Percentiles rank a stretch among this genome's conserved stretches.
Evolutionary conservation across 2,329 filamentous ascomycete genomes (phyloP).

Genomic region (Knoxdaviesia capensis): DNA sequence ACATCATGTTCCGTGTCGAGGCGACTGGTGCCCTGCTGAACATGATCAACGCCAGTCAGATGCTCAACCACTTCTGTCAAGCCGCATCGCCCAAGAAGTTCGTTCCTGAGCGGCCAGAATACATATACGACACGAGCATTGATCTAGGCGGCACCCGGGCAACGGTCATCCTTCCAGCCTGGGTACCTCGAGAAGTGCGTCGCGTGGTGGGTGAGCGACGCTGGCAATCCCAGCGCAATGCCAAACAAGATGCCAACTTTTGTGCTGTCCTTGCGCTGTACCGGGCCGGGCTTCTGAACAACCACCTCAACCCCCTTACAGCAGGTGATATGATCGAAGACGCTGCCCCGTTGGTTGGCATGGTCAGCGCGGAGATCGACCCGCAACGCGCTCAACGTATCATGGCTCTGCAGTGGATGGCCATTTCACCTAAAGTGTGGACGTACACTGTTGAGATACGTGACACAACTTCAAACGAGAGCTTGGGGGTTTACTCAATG

Average conservation of each 20-base stretch:
- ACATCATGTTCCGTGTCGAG: constrained; percentile 15
- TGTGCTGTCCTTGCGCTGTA: constrained; percentile 57
- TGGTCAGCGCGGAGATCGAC: too few species aligned
- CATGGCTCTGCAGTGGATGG: too few species aligned
- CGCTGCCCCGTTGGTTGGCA: too few species aligned
- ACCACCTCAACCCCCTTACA: constrained; percentile 50
- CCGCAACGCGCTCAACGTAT: too few species aligned
- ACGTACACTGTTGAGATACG: too few species aligned
- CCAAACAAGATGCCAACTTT: constrained; percentile 66
- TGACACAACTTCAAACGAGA: too few species aligned
- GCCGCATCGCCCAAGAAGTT: constrained; percentile 36
- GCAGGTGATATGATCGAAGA: too few species aligned
- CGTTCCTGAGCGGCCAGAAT: constrained; percentile 47
- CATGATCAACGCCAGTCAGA: constrained; percentile 51
- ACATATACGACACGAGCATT: constrained; percentile 23
- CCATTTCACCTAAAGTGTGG: too few species aligned
- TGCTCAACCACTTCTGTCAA: constrained; percentile 66
- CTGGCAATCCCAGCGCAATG: constrained; percentile 57
- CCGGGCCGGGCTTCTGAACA: constrained; percentile 49
- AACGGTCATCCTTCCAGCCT: constrained; percentile 49
- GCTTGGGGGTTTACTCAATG: constrained; percentile 17
- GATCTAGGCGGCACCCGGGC: constrained; percentile 16
- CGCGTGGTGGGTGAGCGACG: constrained; percentile 22
- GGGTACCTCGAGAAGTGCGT: constrained; percentile 42
- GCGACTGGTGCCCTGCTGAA: constrained; percentile 43